Percentiles rank a stretch among this genome's conserved stretches.
Conservation (phyloP, 768 basidiomycete species). For the Cystofilobasidium capitatum region DNA sequence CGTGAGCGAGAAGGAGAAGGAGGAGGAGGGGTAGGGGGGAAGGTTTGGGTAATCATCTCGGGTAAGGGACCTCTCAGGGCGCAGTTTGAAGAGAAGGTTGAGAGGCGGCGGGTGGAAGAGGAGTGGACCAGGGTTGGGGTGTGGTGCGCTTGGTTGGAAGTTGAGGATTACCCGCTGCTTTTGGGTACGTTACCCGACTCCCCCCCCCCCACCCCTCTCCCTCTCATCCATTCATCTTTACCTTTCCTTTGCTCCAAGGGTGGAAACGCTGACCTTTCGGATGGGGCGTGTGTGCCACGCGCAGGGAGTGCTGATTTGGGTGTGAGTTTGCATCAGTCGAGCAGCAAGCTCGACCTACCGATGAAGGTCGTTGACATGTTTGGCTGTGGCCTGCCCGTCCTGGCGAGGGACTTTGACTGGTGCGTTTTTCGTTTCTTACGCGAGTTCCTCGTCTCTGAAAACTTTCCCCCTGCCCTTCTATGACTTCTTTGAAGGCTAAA, state of each 20-base stretch:
- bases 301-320: constrained; percentile 84
- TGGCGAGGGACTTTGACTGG: constrained; percentile 80
- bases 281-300: neutral
- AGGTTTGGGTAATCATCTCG: constrained; percentile 72
- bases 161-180: constrained; percentile 77
- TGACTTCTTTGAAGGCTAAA: no score
- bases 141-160: constrained; percentile 76
- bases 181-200: constrained; percentile 50
- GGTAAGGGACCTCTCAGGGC: constrained; percentile 75
- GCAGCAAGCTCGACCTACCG: constrained; percentile 80
- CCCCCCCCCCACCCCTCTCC: neutral
- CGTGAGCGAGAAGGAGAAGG: constrained; percentile 25
- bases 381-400: constrained; percentile 87
- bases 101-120: constrained; percentile 47
- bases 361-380: constrained; percentile 99
- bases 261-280: neutral
- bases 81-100: constrained; percentile 62
- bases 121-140: constrained; percentile 69
- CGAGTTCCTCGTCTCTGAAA: neutral
- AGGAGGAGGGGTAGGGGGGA: constrained; percentile 41
- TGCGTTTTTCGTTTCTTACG: constrained; percentile 38
- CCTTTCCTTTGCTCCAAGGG: neutral
- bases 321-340: constrained; percentile 79
- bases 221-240: neutral
- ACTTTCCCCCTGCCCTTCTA: no score